Conservation (phyloP, 768 basidiomycete species). For the Xerocomus potaroensis region DNA sequence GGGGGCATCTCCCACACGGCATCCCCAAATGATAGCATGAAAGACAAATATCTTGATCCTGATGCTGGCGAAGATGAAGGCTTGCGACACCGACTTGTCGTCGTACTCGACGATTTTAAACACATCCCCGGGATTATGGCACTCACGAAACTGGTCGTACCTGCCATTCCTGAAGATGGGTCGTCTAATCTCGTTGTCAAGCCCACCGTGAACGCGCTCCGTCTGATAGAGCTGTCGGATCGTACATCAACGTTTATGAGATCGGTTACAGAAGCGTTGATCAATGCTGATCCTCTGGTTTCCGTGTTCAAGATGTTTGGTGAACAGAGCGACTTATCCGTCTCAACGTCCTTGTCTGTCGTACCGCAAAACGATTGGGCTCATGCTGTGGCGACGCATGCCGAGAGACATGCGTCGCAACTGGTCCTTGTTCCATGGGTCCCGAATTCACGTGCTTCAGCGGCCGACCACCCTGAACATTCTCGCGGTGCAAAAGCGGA, state of each 20-base stretch:
- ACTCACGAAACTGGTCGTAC: constrained; percentile 74
- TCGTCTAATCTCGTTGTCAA: not conserved
- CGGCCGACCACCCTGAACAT: constrained; percentile 27
- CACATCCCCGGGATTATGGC: constrained; percentile 90
- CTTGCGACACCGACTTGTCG: constrained; percentile 51
- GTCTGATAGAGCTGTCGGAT: constrained; percentile 84
- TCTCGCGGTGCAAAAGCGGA: constrained; percentile 15
- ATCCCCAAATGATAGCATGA: not conserved
- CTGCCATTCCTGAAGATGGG: constrained; percentile 18
- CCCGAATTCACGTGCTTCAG: constrained; percentile 36
- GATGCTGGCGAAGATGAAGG: constrained; percentile 2
- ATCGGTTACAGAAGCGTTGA: constrained; percentile 66
- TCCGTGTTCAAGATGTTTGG: constrained; percentile 77
- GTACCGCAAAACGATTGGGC: constrained; percentile 75
- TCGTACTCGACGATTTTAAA: constrained; percentile 89
- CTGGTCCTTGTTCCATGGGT: constrained; percentile 86
- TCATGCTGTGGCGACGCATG: constrained; percentile 58
- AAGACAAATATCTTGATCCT: not conserved
- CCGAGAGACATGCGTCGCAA: constrained; percentile 52
- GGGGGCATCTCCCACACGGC: not conserved
- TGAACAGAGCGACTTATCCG: constrained; percentile 58
- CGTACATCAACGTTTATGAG: constrained; percentile 86
- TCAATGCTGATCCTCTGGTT: constrained; percentile 67
- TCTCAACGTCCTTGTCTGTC: constrained; percentile 69
- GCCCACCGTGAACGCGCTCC: constrained; percentile 62